Base-by-base conservation (phyloP, 345 rosid genomes). In the Nephelium lappaceum region DNA sequence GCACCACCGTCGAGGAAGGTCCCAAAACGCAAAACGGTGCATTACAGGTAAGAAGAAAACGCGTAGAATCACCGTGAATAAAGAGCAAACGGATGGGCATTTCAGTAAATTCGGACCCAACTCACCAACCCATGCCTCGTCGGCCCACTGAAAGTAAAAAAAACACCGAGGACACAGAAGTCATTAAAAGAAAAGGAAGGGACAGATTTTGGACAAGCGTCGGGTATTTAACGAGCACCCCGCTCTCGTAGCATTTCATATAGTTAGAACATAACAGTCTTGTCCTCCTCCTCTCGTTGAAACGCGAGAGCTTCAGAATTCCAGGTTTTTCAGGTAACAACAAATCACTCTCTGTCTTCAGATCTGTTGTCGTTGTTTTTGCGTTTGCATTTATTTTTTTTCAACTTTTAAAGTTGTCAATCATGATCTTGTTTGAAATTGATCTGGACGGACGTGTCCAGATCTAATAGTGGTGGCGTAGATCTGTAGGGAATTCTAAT, bases 201-300 rank as follows among this genome's bases (percentile, higher is more conserved):
- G 76, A 77, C 68, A 76, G 70, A 76, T 39, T 45, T 1, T 31
- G 76, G 76, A 72, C 76, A 14, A 23, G 11, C 3, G 18, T 77
- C 53, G 81, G 18, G 5, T 80, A 83, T 83, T 73, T 67, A 83
- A 39, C 19, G 14, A 69, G 43, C 45, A 41, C 31, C 79, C 76
- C 71, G 76, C 78, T 41, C 73, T 77, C 8, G 63, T 31, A n/a
- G 27, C 1, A 3, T 61, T 45, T 72, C 45, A 38, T 64, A 43
- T 69, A 36, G 72, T 53, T 67, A n/a, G n/a, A n/a, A n/a, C n/a
- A 25, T 16, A 58, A 58, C 25, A 58, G 51, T n/a, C 27, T 15
- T 21, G 11, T 41, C 12, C 51, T 55, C 12, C 51, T 55, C 43
- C 70, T 36, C 45, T 27, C 64, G 51, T n/a, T 47, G 49, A 23